Conservation (phyloP, 805 yeast species). For the Candida maris region DNA sequence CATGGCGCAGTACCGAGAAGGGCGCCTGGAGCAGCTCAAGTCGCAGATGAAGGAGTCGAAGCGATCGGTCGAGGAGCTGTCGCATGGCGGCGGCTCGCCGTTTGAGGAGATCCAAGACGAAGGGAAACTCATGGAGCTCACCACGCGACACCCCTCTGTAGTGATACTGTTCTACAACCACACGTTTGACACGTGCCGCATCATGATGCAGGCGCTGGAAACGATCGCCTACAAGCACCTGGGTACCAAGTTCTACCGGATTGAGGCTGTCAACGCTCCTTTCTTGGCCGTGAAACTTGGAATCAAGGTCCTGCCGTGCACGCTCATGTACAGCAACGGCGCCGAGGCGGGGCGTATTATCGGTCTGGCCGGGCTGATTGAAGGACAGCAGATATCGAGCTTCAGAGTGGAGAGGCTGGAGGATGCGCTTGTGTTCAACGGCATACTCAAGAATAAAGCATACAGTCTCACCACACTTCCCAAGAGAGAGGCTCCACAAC, state of each 20-base stretch:
- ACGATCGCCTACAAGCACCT: slow-evolving; percentile 57
- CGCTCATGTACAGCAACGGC: slow-evolving; percentile 58
- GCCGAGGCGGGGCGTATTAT: slow-evolving; percentile 55
- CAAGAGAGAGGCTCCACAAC: too few relatives aligned
- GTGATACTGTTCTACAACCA: slow-evolving; percentile 66
- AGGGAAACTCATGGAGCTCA: slow-evolving; percentile 50
- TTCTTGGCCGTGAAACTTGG: slow-evolving; percentile 62
- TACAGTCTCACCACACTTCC: slow-evolving; percentile 27
- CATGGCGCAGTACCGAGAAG: slow-evolving; percentile 55
- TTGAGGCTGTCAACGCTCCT: slow-evolving; percentile 65
- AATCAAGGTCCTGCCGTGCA: slow-evolving; percentile 69
- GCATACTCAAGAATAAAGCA: slow-evolving; percentile 35
- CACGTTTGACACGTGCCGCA: slow-evolving; percentile 54
- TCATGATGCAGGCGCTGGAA: slow-evolving; percentile 47
- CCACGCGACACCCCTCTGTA: slow-evolving; percentile 39
- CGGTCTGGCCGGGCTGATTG: slow-evolving; percentile 62
- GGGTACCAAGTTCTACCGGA: slow-evolving; percentile 47
- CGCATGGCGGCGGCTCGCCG: slow-evolving; percentile 29
- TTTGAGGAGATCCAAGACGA: slow-evolving; percentile 49
- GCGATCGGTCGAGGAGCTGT: slow-evolving; percentile 28
- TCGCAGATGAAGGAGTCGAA: slow-evolving; percentile 38
- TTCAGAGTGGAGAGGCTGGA: slow-evolving; percentile 52
- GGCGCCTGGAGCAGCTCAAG: slow-evolving; percentile 55
- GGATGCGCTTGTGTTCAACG: slow-evolving; percentile 30
- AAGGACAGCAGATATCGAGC: slow-evolving; percentile 37